Evolutionary conservation across 352 stramenopile species (phyloP).

Genomic region (Globisporangium solare): DNA sequence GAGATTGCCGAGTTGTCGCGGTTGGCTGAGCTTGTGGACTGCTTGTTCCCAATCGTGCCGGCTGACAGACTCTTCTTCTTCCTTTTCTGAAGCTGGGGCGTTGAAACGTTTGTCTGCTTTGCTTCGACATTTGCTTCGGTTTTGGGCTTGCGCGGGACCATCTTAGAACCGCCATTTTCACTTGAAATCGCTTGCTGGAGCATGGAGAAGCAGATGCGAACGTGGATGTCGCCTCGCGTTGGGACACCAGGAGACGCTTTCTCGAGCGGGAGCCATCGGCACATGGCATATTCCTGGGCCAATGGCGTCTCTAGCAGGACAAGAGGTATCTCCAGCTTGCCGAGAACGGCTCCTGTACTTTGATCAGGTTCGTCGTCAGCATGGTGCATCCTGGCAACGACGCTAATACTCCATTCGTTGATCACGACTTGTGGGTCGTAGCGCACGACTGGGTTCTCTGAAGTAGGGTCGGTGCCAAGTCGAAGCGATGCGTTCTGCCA

Average conservation of each 20-base stretch:
- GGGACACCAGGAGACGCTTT: conserved; percentile 22
- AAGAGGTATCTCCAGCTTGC: conserved; percentile 36
- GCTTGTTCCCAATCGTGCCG: not conserved
- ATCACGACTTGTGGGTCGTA: conserved; percentile 7
- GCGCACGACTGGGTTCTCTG: not conserved
- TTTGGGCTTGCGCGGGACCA: conserved; percentile 27
- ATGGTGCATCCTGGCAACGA: conserved; percentile 13
- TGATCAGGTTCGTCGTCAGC: not conserved
- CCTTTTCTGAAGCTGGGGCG: not conserved
- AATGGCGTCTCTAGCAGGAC: conserved; percentile 45
- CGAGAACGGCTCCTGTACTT: conserved; percentile 13
- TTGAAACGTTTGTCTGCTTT: not conserved
- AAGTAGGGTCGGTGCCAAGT: conserved; percentile 1
- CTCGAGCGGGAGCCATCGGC: conserved; percentile 58
- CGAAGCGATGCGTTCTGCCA: conserved; percentile 1
- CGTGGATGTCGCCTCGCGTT: conserved; percentile 38
- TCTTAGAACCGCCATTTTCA: conserved; percentile 6
- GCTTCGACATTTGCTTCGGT: not conserved
- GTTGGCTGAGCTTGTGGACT: not conserved
- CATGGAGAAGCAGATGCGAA: conserved; percentile 36
- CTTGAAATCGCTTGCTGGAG: conserved; percentile 12
- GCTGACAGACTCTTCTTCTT: not conserved
- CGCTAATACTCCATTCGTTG: conserved; percentile 7
- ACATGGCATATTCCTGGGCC: conserved; percentile 39
- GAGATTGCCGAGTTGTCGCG: not conserved